These are phyloP conservation scores for Zangia roseola DNA, from an alignment of 768 basidiomycete genomes.

Conservation along the genomic window DNA sequence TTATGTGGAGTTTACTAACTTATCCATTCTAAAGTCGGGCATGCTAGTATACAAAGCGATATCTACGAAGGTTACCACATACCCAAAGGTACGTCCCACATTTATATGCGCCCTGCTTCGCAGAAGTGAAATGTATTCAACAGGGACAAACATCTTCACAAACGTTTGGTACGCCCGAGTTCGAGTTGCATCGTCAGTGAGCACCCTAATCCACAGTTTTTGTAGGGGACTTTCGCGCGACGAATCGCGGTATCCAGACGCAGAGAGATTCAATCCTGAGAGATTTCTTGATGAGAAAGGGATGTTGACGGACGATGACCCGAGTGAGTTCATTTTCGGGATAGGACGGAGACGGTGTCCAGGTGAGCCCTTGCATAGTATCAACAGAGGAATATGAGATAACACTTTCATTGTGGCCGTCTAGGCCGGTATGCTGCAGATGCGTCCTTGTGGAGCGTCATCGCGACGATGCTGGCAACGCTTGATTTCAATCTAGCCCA, in stretches of 20 bases:
- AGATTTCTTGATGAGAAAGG: slow-evolving; percentile 5
- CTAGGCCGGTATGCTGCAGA: not conserved
- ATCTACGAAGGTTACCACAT: slow-evolving; percentile 47
- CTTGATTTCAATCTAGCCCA: not conserved
- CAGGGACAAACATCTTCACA: not conserved
- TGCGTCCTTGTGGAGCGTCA: not conserved
- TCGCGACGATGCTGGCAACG: not conserved
- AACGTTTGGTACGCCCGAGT: not conserved
- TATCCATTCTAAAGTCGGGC: slow-evolving; percentile 9
- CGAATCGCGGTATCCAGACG: slow-evolving; percentile 8
- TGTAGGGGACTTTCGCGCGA: slow-evolving; percentile 4
- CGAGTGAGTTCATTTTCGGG: slow-evolving; percentile 1
- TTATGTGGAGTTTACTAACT: not conserved
- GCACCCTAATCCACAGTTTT: not conserved
- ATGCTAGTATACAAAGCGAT: slow-evolving; percentile 35
- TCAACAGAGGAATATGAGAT: too few species aligned
- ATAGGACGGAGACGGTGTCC: slow-evolving; percentile 1
- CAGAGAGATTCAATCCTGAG: slow-evolving; percentile 10
- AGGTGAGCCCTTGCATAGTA: too few species aligned
- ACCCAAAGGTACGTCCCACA: slow-evolving; percentile 38
- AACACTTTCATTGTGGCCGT: too few species aligned
- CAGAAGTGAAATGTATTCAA: not conserved
- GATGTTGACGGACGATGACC: not conserved
- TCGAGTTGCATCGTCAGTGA: not conserved
- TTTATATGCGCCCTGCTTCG: too few species aligned